These are phyloP conservation scores for Crithidia fasciculata DNA, from an alignment of 208 protist species.

Conservation along the genomic window DNA sequence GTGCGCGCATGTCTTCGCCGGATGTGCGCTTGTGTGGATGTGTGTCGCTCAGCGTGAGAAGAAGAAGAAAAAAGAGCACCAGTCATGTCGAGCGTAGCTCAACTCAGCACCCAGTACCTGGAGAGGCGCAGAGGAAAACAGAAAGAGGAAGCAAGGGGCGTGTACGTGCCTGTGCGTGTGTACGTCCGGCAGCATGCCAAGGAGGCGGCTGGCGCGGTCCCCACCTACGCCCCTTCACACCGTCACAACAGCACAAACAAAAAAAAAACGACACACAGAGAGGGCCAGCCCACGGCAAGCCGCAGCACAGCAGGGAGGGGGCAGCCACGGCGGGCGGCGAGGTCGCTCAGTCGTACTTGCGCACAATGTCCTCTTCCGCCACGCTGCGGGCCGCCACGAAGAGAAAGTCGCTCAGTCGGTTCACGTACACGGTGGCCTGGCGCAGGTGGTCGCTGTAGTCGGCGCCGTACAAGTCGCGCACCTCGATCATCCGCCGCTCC, in stretches of 20 bases:
- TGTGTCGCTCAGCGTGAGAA: neutral
- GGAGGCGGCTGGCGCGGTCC: no score
- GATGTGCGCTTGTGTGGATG: no score
- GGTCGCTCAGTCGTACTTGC: conserved; percentile 35
- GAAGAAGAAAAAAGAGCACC: conserved; percentile 1
- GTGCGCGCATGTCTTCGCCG: no score
- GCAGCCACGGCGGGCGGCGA: neutral
- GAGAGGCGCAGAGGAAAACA: neutral
- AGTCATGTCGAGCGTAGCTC: neutral
- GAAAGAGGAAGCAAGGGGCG: neutral
- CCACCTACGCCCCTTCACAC: no score
- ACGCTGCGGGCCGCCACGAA: conserved; percentile 68
- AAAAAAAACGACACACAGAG: neutral
- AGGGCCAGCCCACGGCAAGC: neutral
- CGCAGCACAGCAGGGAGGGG: neutral
- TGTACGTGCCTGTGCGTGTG: no score
- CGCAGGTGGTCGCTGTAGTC: conserved; percentile 44
- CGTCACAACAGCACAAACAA: neutral
- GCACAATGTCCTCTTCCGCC: conserved; percentile 50
- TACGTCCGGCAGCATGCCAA: no score
- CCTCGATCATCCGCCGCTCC: conserved; percentile 57
- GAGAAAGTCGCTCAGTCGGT: conserved; percentile 78
- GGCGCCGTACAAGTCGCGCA: conserved; percentile 39
- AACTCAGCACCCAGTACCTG: neutral
- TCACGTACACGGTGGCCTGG: conserved; percentile 59